These are phyloP conservation scores for Linaria vulgaris DNA, from an alignment of 257 asterid species.

Conservation along the genomic window DNA sequence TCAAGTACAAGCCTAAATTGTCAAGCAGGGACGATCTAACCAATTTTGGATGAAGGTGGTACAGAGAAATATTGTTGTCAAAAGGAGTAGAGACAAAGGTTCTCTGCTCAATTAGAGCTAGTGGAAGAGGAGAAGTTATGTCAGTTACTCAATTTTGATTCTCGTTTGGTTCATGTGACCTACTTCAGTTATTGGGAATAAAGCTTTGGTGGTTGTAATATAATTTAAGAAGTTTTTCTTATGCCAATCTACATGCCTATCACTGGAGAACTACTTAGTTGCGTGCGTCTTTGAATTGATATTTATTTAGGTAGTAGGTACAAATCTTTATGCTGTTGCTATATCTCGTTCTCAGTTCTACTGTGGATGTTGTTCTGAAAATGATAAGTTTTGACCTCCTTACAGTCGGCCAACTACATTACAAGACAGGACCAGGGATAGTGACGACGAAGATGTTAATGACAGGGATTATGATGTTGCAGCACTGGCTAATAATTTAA, in stretches of 20 bases:
- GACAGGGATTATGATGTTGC: slow-evolving; percentile 94
- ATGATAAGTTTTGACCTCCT: slow-evolving; percentile 22
- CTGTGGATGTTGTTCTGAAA: slow-evolving; percentile 13
- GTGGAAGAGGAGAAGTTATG: no score
- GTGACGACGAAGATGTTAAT: slow-evolving; percentile 87
- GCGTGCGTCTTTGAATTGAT: slow-evolving; percentile 2
- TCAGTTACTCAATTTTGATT: no score
- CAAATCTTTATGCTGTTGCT: slow-evolving; percentile 8
- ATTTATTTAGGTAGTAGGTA: no score
- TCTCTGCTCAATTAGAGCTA: no score
- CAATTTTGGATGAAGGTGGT: no score
- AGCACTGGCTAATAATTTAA: slow-evolving; percentile 84
- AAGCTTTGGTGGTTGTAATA: no score
- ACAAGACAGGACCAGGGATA: slow-evolving; percentile 82
- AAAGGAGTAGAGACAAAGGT: no score
- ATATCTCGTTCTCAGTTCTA: slow-evolving; percentile 12
- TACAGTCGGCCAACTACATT: slow-evolving; percentile 93
- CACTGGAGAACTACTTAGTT: not conserved
- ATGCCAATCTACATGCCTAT: not conserved
- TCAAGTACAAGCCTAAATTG: no score
- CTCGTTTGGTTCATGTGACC: no score
- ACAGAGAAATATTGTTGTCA: no score
- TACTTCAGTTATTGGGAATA: not conserved
- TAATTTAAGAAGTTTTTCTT: not conserved
- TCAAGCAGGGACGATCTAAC: no score